A percentile compares a stretch with the other conserved stretches of the same genome.
Evolutionary conservation across 768 basidiomycete species (phyloP).

Genomic region (Nevesoporus exiguus): DNA sequence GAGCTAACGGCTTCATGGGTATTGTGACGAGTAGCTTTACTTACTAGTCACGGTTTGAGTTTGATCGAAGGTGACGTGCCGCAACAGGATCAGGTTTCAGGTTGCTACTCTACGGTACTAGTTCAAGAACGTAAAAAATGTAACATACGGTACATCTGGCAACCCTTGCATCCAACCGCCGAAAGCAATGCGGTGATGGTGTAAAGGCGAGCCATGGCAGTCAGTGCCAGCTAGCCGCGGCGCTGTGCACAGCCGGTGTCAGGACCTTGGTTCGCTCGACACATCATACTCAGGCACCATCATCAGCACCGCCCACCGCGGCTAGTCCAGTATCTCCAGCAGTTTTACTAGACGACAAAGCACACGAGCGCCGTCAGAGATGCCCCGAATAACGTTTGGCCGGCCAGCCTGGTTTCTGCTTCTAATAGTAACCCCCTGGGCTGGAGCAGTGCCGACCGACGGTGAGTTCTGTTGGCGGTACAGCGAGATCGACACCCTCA

Average conservation of each 20-base stretch:
- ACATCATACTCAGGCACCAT: not conserved
- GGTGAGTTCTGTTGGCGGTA: slow-evolving; percentile 29
- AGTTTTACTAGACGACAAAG: not conserved
- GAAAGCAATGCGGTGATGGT: too few relatives aligned
- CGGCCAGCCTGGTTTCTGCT: slow-evolving; percentile 15
- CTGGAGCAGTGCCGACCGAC: slow-evolving; percentile 36
- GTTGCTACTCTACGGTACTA: too few relatives aligned
- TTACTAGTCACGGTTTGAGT: too few relatives aligned
- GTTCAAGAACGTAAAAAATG: too few relatives aligned
- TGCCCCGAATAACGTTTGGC: slow-evolving; percentile 4
- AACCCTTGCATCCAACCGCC: too few relatives aligned
- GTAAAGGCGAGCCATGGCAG: too few relatives aligned
- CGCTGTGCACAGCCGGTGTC: not conserved
- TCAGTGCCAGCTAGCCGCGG: too few relatives aligned
- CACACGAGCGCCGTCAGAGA: not conserved
- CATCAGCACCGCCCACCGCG: slow-evolving; percentile 2
- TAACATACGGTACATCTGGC: too few relatives aligned
- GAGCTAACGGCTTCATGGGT: slow-evolving; percentile 48
- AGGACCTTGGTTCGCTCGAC: too few relatives aligned
- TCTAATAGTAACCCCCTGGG: slow-evolving; percentile 1
- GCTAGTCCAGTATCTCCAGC: not conserved
- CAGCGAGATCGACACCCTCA: not conserved
- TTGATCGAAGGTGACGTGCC: too few relatives aligned
- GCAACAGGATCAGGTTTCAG: too few relatives aligned
- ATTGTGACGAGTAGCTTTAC: not conserved